Evolutionary conservation across 1,284 basidiomycete genomes (phyloP).

Genomic region (Sanghuangporus weigelae): DNA sequence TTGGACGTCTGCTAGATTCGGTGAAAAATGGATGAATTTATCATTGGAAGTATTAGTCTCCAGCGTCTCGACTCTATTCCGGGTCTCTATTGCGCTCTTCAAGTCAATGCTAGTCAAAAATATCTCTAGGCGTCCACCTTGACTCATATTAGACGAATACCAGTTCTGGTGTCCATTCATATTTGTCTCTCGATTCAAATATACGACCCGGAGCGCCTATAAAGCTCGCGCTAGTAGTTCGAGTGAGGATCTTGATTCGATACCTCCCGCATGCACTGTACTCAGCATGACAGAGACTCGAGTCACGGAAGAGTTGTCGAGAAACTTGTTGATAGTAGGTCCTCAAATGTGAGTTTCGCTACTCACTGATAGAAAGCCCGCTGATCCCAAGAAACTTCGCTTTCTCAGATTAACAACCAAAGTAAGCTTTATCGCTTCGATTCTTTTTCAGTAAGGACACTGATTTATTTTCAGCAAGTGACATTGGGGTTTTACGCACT

Average conservation of each 20-base stretch:
- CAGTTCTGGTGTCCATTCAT: too few relatives aligned
- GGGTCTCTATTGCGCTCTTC: too few relatives aligned
- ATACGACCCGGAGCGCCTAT: background rate
- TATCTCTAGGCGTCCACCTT: too few relatives aligned
- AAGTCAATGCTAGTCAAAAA: too few relatives aligned
- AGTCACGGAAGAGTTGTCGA: background rate
- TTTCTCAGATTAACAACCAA: background rate
- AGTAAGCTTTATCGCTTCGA: background rate
- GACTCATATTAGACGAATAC: too few relatives aligned
- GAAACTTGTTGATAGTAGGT: background rate
- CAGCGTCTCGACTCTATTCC: too few relatives aligned
- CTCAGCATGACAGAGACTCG: background rate
- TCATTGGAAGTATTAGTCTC: background rate
- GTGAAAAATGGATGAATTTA: background rate
- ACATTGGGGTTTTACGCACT: background rate
- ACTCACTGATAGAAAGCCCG: too few relatives aligned
- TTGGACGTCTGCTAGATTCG: background rate
- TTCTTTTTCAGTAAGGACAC: background rate
- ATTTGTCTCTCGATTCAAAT: too few relatives aligned
- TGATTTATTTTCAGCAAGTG: background rate
- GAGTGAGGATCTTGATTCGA: background rate
- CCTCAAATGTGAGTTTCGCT: conserved; percentile 1
- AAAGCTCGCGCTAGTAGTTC: background rate
- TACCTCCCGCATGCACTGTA: background rate
- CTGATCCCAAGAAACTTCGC: background rate